Conservation (phyloP, 805 yeast genomes). For the Schizosaccharomyces octosporus region DNA sequence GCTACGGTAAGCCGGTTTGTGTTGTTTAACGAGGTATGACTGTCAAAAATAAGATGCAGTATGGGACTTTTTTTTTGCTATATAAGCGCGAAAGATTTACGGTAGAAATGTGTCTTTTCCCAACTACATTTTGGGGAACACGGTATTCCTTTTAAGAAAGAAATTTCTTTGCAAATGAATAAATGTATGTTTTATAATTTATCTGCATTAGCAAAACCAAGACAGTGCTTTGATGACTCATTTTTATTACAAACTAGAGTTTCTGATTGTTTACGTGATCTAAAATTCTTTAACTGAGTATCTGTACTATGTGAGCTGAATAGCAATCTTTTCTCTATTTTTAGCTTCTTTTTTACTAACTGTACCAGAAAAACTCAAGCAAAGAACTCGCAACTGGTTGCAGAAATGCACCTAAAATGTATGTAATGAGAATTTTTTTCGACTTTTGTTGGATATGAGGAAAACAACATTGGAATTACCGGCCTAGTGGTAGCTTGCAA, state of each 20-base stretch:
- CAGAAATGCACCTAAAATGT: not conserved
- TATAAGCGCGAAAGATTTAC: not conserved
- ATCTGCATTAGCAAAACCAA: not conserved
- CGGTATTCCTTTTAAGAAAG: not conserved
- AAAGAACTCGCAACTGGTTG: not conserved
- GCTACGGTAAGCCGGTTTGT: no score
- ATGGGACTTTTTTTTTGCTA: not conserved
- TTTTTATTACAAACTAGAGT: conserved; percentile 1
- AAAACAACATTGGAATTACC: not conserved
- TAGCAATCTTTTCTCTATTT: not conserved
- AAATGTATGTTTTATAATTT: not conserved
- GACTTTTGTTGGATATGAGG: not conserved
- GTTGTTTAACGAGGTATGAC: no score
- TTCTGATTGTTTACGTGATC: not conserved
- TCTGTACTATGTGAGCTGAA: no score
- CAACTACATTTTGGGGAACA: not conserved
- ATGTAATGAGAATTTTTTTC: not conserved
- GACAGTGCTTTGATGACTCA: not conserved
- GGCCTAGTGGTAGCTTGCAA: not conserved
- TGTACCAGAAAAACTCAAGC: not conserved
- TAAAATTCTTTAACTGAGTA: not conserved
- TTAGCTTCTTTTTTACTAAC: not conserved
- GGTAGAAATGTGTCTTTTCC: not conserved
- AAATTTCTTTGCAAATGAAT: not conserved
- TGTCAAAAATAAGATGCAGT: no score